Evolutionary conservation across 148 eudicot genomes (phyloP), one percentile per base, ranked within the genome.

Genomic region (Euryodendron excelsum): DNA sequence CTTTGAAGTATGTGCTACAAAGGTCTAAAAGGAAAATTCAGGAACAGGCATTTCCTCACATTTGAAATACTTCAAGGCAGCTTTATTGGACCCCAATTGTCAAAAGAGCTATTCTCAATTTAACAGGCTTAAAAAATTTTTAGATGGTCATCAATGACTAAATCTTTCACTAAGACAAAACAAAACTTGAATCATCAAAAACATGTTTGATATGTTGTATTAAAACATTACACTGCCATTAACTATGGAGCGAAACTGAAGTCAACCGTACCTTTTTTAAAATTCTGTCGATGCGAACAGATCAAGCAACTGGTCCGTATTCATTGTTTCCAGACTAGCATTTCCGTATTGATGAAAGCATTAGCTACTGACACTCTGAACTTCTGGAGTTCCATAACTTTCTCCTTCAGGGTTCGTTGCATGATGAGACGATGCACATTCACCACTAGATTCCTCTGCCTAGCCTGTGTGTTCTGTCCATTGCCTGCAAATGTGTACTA

Each of bases 391-490:
- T 91, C 93, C 99, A 96, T 96, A 36, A 93, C 97, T 88, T 92
- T 96, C 86, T 96, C 99, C 82, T 96, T 98, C 80, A 96, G 83
- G 30, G 99, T 96, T 84, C 98, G 98, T 73, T 97, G 85, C 99
- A 96, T 96, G 71, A 96, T 93, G 75, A 96, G 95, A 45, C 99
- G 95, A 71, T 96, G 97, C 27, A 96, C 99, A 79, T 96, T 89
- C 61, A 96, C 99, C 31, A 96, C 99, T 81, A n/a, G n/a, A 90
- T 96, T 79, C 87, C 82, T 85, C 93, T 98, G 66, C 99, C 99
- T 73, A 96, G 89, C 84, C 99, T 91, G 77, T 96, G 99, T 25
- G 99, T 98, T 87, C 99, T 85, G 85, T 96, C 99, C 98, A 96
- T 96, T 68, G 99, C 99, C 97, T 96, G 86, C 60, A 85, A 37